Base-by-base conservation (phyloP, 1,284 basidiomycete species). In the Trichosporon faecale region DNA sequence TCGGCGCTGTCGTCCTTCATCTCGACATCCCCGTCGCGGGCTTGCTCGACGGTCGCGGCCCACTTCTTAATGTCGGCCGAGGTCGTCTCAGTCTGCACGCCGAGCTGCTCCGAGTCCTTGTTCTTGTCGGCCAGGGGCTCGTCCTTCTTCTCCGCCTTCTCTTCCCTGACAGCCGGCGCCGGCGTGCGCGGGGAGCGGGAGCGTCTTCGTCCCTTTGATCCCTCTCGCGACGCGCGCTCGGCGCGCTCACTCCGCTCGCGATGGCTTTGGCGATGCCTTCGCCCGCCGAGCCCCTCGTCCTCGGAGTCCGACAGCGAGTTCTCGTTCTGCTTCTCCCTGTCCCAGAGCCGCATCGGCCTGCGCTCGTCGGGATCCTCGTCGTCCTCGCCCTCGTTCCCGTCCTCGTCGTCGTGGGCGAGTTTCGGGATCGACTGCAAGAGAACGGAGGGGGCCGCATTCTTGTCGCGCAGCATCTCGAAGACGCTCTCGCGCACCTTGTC, bases 401-500 rank as follows among this genome's bases (percentile, higher is more conserved):
- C 93, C 65, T 94, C 91, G 37, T 89, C 89, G 76, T 96, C 94
- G 73, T 94, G 90, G 3, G 91, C 89, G 71, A 91, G 83, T 66
- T 88, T 86, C 4, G 94, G 80, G n/a, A 82, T 73, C 11, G 70
- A 76, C 37, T 68, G 70, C 66, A 70, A 57, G n/a, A 2, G 25
- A 6, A 96, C 91, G 79, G 94, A 91, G 92, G 95, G 95, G 14
- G 94, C 94, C 0, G 91, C 91, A 7, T 91, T 91, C 68, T 90
- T 88, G 73, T 92, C 89, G 72, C 93, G 86, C 73, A 98, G 82
- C 76, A 96, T 91, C 76, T 98, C 94, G 83, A 98, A 89, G 4
- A 98, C 93, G 66, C 95, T 93, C 68, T 89, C 88, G 82, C 93
- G 95, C 73, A 98, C 90, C 72, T 96, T 93, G 68, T 97, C 92